Percentiles rank a stretch among this genome's conserved stretches.
These are phyloP conservation scores for Morella rubra DNA, from an alignment of 306 rosid genomes.

Conservation along the genomic window DNA sequence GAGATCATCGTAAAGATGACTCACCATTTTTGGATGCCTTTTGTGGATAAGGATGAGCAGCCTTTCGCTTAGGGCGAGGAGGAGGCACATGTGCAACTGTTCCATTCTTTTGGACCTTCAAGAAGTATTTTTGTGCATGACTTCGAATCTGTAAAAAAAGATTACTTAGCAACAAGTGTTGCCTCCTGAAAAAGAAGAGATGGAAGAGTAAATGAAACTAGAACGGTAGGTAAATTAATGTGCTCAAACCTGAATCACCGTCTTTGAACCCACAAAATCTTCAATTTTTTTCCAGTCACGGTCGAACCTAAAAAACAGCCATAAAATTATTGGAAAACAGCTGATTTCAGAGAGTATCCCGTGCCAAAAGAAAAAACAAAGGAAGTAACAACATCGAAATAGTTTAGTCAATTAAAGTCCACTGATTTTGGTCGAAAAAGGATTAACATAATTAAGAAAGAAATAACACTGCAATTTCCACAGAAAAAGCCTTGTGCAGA, in stretches of 20 bases:
- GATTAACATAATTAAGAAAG: not conserved
- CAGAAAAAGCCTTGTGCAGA: not conserved
- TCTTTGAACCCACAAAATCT: constrained; percentile 92
- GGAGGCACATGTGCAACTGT: constrained; percentile 92
- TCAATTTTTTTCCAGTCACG: constrained; percentile 98
- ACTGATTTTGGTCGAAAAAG: not conserved
- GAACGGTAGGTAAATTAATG: constrained; percentile 8
- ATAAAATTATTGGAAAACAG: constrained; percentile 11
- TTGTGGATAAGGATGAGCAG: constrained; percentile 92
- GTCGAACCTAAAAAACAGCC: constrained; percentile 58
- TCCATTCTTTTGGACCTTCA: constrained; percentile 89
- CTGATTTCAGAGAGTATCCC: constrained; percentile 1
- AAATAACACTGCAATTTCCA: not conserved
- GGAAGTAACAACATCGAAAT: not conserved
- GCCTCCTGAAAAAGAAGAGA: constrained; percentile 6
- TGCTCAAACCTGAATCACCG: constrained; percentile 84
- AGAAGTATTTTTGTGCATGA: constrained; percentile 90
- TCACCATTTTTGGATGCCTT: constrained; percentile 87
- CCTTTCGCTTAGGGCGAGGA: constrained; percentile 95
- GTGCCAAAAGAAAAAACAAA: not conserved
- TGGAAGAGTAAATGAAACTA: constrained; percentile 14
- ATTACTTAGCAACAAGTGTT: constrained; percentile 8
- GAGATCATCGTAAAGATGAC: constrained; percentile 23
- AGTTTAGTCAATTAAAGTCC: not conserved
- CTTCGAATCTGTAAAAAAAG: constrained; percentile 64